Percentiles rank a stretch among this genome's conserved stretches.
phyloP scores from a whole-genome alignment of 2,329 filamentous ascomycete genomes.

The Aspergillus fumigatiaffinis region DNA sequence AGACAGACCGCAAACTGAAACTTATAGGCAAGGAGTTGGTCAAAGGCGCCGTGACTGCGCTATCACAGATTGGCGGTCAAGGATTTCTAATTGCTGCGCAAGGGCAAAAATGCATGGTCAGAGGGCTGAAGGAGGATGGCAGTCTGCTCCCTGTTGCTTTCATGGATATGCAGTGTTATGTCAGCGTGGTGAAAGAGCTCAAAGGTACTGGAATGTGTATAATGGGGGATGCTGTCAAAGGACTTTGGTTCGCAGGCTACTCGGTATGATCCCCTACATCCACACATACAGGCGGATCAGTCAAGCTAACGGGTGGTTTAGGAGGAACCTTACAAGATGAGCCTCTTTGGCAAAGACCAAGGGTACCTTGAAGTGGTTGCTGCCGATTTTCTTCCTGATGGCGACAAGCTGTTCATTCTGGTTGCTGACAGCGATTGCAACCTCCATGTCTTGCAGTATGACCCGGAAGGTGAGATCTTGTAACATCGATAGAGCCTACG shows the following conservation, averaged over 20 bases:
- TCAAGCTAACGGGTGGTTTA: slow-evolving; percentile 20
- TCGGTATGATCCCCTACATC: slow-evolving; percentile 50
- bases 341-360: slow-evolving; percentile 82
- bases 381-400: slow-evolving; percentile 84
- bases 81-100: slow-evolving; percentile 87
- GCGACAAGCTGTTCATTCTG: slow-evolving; percentile 75
- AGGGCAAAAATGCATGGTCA: slow-evolving; percentile 95
- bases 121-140: slow-evolving; percentile 92
- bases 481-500: background rate
- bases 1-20: slow-evolving; percentile 82
- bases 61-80: slow-evolving; percentile 80
- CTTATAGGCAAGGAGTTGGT: slow-evolving; percentile 86
- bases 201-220: slow-evolving; percentile 79
- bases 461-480: slow-evolving; percentile 74
- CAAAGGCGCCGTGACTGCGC: slow-evolving; percentile 81
- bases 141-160: slow-evolving; percentile 91
- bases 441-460: slow-evolving; percentile 85
- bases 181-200: slow-evolving; percentile 78
- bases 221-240: slow-evolving; percentile 86
- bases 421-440: slow-evolving; percentile 81
- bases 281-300: background rate
- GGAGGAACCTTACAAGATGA: slow-evolving; percentile 95
- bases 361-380: slow-evolving; percentile 73
- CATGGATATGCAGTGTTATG: slow-evolving; percentile 95
- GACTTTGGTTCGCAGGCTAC: slow-evolving; percentile 93